These are phyloP conservation scores for Hordeum pubiflorum DNA, from an alignment of 202 grass and related monocot genomes.

Conservation along the genomic window DNA sequence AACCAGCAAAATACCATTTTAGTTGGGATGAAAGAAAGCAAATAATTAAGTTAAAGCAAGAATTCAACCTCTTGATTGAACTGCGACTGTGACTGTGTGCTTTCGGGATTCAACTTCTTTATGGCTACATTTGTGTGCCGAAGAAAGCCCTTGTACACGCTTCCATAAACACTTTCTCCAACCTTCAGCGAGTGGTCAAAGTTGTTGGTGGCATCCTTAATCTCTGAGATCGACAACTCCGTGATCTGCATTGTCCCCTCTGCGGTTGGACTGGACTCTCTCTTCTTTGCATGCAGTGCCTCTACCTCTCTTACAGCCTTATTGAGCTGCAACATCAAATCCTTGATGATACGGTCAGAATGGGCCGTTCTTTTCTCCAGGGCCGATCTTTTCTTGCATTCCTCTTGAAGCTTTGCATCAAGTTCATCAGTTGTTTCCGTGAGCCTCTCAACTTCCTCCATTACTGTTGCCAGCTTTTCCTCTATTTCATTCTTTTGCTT, in stretches of 20 bases:
- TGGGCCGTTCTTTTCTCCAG: slow-evolving; percentile 32
- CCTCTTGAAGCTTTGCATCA: slow-evolving; percentile 30
- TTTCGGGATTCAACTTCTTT: slow-evolving; percentile 56
- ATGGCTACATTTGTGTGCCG: slow-evolving; percentile 59
- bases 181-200: slow-evolving; percentile 56
- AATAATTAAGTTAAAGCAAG: neutral
- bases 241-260: slow-evolving; percentile 28
- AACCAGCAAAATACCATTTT: slow-evolving; percentile 11
- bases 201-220: slow-evolving; percentile 52
- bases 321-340: slow-evolving; percentile 36
- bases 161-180: slow-evolving; percentile 66
- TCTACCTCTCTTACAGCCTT: slow-evolving; percentile 45
- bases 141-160: slow-evolving; percentile 60
- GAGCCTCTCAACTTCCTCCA: slow-evolving; percentile 32
- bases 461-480: slow-evolving; percentile 30
- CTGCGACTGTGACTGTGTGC: slow-evolving; percentile 38
- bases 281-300: slow-evolving; percentile 7
- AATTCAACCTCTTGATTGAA: slow-evolving; percentile 67
- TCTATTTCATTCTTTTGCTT: slow-evolving; percentile 44
- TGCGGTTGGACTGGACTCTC: neutral
- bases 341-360: slow-evolving; percentile 40
- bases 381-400: slow-evolving; percentile 14
- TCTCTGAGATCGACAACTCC: slow-evolving; percentile 48
- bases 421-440: slow-evolving; percentile 33
- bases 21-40: neutral